phyloP scores from a whole-genome alignment of 1,284 basidiomycete genomes.

The Vanrija humicola region DNA sequence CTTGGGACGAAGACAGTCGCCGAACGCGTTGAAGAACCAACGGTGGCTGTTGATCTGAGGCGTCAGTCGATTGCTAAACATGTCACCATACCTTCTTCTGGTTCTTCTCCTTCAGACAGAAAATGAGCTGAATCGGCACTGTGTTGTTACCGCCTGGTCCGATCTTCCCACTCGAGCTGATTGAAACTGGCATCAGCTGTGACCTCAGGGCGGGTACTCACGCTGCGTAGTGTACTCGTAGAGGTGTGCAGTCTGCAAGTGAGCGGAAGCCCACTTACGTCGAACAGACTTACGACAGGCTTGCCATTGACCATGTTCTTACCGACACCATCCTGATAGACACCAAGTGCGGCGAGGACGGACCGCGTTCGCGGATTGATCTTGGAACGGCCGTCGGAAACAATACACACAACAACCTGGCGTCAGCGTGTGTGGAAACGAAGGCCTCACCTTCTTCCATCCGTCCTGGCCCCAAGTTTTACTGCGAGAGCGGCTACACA shows the following conservation, averaged over 20 bases:
- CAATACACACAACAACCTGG: constrained; percentile 55
- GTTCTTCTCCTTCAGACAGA: constrained; percentile 85
- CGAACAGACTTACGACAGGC: constrained; percentile 55
- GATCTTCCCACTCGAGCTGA: constrained; percentile 74
- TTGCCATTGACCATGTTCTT: constrained; percentile 85
- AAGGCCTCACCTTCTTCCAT: constrained; percentile 77
- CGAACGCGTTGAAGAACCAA: constrained; percentile 8
- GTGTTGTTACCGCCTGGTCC: constrained; percentile 63
- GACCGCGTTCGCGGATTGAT: constrained; percentile 80
- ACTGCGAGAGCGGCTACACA: constrained; percentile 51
- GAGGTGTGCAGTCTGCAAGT: constrained; percentile 67
- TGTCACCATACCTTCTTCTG: constrained; percentile 62
- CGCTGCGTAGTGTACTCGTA: constrained; percentile 92
- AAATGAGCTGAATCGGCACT: constrained; percentile 86
- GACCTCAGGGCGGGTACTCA: constrained; percentile 46
- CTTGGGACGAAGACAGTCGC: constrained; percentile 38
- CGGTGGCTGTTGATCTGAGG: constrained; percentile 52
- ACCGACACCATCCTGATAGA: constrained; percentile 81
- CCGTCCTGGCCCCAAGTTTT: constrained; percentile 95
- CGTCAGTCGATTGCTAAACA: not conserved
- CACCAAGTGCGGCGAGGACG: constrained; percentile 81
- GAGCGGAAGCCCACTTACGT: not conserved
- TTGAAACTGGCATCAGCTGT: constrained; percentile 59
- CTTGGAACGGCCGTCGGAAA: constrained; percentile 75
- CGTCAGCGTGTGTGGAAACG: constrained; percentile 47